Conservation (phyloP, 345 rosid genomes). For the Syzygium oleosum region DNA sequence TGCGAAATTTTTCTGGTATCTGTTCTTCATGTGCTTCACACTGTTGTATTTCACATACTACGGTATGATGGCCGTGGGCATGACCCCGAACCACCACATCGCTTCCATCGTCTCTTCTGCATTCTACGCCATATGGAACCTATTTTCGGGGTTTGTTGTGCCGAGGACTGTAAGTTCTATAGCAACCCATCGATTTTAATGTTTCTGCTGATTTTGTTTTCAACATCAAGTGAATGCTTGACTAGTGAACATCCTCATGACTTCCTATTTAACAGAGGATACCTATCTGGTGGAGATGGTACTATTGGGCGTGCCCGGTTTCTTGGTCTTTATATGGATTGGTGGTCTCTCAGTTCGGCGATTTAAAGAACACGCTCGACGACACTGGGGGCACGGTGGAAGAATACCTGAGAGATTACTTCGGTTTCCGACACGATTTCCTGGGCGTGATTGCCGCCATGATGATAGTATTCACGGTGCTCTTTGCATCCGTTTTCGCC, state of each 20-base stretch:
- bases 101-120: conserved; percentile 21
- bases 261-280: conserved; percentile 14
- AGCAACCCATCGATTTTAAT: neutral
- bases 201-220: neutral
- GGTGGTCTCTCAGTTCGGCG: conserved; percentile 26
- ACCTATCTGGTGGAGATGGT: conserved; percentile 46
- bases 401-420: conserved; percentile 4
- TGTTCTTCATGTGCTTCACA: conserved; percentile 37
- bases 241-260: neutral
- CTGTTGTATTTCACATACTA: conserved; percentile 37
- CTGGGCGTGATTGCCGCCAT: conserved; percentile 18
- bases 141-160: conserved; percentile 35
- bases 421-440: conserved; percentile 25
- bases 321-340: conserved; percentile 34
- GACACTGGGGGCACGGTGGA: conserved; percentile 5
- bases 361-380: neutral
- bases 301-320: conserved; percentile 29
- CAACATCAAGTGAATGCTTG: neutral
- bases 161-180: conserved; percentile 20
- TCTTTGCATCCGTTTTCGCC: conserved; percentile 15
- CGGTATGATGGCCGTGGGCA: conserved; percentile 37
- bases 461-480: conserved; percentile 9
- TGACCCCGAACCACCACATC: conserved; percentile 34
- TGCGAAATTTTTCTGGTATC: conserved; percentile 34
- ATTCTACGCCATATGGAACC: conserved; percentile 29